Evolutionary conservation across 768 basidiomycete species (phyloP), one percentile per base, ranked within the genome.

Genomic region (Boletus tylopilopsis): DNA sequence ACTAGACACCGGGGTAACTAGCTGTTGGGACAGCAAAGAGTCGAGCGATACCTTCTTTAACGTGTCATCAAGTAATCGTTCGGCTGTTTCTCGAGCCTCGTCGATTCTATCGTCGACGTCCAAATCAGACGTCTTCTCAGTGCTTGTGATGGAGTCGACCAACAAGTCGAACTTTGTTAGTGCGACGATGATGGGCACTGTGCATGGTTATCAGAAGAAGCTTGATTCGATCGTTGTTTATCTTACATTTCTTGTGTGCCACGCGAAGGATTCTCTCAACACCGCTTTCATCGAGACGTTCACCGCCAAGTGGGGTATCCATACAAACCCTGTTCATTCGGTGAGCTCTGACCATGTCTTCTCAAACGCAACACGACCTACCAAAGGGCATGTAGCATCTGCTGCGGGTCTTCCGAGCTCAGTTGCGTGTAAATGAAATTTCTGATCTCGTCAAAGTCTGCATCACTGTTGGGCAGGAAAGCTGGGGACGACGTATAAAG

Each of bases 111-210:
- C 27, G n/a, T 24, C 13, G 10, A 4, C 27, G 27, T 12, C 27
- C 10, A 29, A 29, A 12, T 12, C 27, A 29, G 27, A 11, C 12
- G 10, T 29, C 10, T 12, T 29, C 27, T 29, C 10, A 11, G 27
- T 29, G 12, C 27, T 23, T 6, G n/a, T 19, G 18, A 29, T 38
- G n/a, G 46, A 27, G 23, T 33, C 6, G 11, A 52, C 51, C 13
- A 52, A 22, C 21, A 16, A 18, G 30, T 49, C 51, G 10, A 52
- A 52, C 41, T 52, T 49, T 2, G 51, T 49, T 22, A 52, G 36
- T 10, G 32, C 36, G 25, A 49, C 42, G 35, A 52, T 33, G 12
- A 52, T 6, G 16, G 51, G 51, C 5, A 52, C 51, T 52, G 15
- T n/a, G 21, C 5, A 19, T 11, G 29, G 15, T 32, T 3, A 42